A percentile compares a stretch with the other conserved stretches of the same genome.
Conservation (phyloP, 2,329 filamentous ascomycete genomes). For the Ceratocystis albifundus region DNA sequence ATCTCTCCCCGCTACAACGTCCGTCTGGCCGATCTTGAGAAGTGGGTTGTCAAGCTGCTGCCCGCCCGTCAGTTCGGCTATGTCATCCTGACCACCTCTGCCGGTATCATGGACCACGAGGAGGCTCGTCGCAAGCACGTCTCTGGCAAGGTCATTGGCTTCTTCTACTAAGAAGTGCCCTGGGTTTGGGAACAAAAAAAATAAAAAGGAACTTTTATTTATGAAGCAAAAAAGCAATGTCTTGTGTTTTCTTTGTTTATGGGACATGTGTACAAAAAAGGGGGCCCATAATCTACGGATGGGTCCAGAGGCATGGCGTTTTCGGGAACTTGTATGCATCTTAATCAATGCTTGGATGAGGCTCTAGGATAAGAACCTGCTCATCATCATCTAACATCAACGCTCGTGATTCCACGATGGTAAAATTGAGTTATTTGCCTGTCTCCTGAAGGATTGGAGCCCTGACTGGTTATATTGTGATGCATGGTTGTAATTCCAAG, state of each 20-base stretch:
- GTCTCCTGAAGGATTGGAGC: neutral
- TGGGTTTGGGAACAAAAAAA: slow-evolving; percentile 23
- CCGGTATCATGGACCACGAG: slow-evolving; percentile 99
- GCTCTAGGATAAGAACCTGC: neutral
- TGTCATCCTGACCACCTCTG: slow-evolving; percentile 97
- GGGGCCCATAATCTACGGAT: neutral
- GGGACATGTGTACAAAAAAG: slow-evolving; percentile 9
- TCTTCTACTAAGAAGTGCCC: slow-evolving; percentile 71
- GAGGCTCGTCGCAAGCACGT: slow-evolving; percentile 99
- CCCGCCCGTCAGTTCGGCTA: slow-evolving; percentile 99
- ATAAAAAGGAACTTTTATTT: slow-evolving; percentile 24
- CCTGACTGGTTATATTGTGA: neutral
- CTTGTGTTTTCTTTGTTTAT: slow-evolving; percentile 15
- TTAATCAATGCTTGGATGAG: slow-evolving; percentile 11
- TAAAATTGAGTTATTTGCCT: neutral
- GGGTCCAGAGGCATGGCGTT: slow-evolving; percentile 3
- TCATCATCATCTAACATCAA: neutral
- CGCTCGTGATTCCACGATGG: neutral
- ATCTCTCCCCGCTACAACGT: slow-evolving; percentile 99
- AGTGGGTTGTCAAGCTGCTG: slow-evolving; percentile 98
- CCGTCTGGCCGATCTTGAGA: slow-evolving; percentile 93
- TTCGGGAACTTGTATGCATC: slow-evolving; percentile 7
- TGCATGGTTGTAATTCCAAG: too few species aligned
- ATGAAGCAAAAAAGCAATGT: slow-evolving; percentile 17
- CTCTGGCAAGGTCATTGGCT: slow-evolving; percentile 96